Conservation (phyloP, 106 monocot genomes). For the Ottelia alismoides region DNA sequence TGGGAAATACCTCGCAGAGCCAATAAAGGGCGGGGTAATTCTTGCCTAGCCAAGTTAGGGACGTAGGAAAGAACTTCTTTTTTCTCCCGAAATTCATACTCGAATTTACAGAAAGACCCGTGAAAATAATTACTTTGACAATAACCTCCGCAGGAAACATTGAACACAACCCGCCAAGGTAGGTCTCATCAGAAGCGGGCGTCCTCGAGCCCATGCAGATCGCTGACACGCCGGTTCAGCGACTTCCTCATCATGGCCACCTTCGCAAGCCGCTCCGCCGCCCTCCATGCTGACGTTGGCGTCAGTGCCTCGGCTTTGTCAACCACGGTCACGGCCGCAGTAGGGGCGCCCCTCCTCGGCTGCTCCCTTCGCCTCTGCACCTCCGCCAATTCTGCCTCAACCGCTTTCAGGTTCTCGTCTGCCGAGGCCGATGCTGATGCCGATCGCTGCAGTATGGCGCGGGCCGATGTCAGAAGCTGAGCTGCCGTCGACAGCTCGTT, state of each 20-base stretch:
- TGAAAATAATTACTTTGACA: no score
- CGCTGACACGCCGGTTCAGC: constrained; percentile 61
- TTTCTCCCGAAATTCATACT: no score
- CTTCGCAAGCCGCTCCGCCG: constrained; percentile 91
- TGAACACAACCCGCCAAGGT: no score
- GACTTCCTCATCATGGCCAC: constrained; percentile 90
- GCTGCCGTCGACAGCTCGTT: constrained; percentile 47
- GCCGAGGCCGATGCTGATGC: neutral
- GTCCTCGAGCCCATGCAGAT: constrained; percentile 94
- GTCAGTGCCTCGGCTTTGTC: constrained; percentile 43
- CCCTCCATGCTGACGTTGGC: constrained; percentile 94
- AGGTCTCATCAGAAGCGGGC: constrained; percentile 74
- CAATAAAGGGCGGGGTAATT: no score
- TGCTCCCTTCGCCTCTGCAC: constrained; percentile 16
- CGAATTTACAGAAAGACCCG: no score
- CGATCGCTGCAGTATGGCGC: neutral
- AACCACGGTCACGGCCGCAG: neutral
- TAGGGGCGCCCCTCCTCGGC: neutral
- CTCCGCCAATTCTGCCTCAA: constrained; percentile 37
- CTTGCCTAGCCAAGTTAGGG: no score
- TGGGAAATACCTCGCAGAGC: no score
- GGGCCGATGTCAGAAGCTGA: constrained; percentile 49
- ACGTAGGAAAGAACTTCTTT: no score
- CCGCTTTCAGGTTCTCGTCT: constrained; percentile 12
- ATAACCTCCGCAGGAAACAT: no score